A percentile compares a stretch with the other conserved stretches of the same genome.
phyloP scores from a whole-genome alignment of 352 stramenopile species.

The Blastocystis hominis region DNA sequence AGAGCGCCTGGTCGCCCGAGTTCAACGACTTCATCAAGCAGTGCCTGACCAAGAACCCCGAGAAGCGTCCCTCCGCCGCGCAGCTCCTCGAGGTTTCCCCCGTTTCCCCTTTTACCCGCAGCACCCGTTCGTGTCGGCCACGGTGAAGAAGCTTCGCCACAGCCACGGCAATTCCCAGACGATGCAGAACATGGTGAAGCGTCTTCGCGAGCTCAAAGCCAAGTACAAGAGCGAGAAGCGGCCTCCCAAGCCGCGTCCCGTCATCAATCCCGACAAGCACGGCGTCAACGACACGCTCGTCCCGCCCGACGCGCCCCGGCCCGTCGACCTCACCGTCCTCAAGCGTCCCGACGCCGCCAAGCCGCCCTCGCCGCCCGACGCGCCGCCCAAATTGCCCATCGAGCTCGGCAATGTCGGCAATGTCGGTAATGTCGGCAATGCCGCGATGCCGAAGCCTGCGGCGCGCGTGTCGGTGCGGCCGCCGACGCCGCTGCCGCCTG shows the following conservation, averaged over 20 bases:
- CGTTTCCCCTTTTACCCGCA: not conserved
- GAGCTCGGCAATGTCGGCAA: too few species aligned
- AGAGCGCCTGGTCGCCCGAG: conserved; percentile 63
- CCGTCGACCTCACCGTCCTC: not conserved
- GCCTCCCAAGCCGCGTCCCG: not conserved
- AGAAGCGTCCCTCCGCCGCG: conserved; percentile 70
- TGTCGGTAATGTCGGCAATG: too few species aligned
- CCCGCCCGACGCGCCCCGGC: not conserved
- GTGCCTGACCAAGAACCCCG: conserved; percentile 76
- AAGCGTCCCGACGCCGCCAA: not conserved
- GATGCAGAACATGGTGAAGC: conserved; percentile 15
- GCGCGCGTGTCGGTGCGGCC: not conserved
- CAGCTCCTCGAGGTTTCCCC: conserved; percentile 66
- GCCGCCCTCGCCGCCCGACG: too few species aligned
- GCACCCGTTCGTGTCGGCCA: conserved; percentile 60
- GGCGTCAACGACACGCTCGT: conserved; percentile 14
- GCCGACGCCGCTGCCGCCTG: not conserved
- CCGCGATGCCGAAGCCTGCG: not conserved
- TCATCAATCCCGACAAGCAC: not conserved
- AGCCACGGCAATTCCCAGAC: not conserved
- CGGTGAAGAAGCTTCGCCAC: conserved; percentile 14
- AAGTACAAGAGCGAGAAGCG: not conserved
- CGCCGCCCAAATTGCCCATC: too few species aligned
- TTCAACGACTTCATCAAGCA: conserved; percentile 74
- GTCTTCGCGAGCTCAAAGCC: not conserved